Evolutionary conservation across 1,139 yeast genomes (phyloP).

Genomic region (Hansenula lynferdii): DNA sequence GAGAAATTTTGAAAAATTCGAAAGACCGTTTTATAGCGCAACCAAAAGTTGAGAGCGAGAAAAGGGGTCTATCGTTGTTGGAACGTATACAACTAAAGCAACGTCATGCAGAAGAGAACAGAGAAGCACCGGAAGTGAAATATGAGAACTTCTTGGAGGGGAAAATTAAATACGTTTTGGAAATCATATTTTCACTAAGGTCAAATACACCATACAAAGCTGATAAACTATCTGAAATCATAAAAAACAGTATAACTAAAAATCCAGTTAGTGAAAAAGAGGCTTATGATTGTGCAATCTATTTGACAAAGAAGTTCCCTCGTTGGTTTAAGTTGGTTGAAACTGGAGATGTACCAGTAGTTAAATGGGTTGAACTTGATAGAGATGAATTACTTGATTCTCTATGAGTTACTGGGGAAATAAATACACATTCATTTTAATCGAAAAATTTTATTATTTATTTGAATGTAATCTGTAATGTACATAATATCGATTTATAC

Average conservation of each 20-base stretch:
- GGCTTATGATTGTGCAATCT: slow-evolving; percentile 24
- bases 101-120: slow-evolving; percentile 17
- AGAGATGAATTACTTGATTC: slow-evolving; percentile 10
- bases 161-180: slow-evolving; percentile 34
- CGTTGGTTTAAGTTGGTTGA: slow-evolving; percentile 11
- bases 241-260: slow-evolving; percentile 28
- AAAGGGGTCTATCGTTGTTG: slow-evolving; percentile 33
- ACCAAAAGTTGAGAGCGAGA: neutral
- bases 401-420: too few relatives aligned
- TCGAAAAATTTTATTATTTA: too few relatives aligned
- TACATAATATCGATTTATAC: too few relatives aligned
- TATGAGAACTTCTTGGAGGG: slow-evolving; percentile 35
- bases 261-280: slow-evolving; percentile 28
- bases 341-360: slow-evolving; percentile 10
- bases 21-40: slow-evolving; percentile 1
- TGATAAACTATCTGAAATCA: slow-evolving; percentile 23
- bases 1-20: slow-evolving; percentile 5
- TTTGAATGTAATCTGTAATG: too few relatives aligned
- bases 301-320: slow-evolving; percentile 16
- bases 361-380: slow-evolving; percentile 20
- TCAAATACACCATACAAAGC: slow-evolving; percentile 28
- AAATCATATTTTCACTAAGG: slow-evolving; percentile 25
- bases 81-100: slow-evolving; percentile 40
- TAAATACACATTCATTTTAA: too few relatives aligned
- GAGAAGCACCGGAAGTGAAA: slow-evolving; percentile 29